Evolutionary conservation across 192 early-diverging fungal species (phyloP).

Genomic region (Diversispora epigaea): DNA sequence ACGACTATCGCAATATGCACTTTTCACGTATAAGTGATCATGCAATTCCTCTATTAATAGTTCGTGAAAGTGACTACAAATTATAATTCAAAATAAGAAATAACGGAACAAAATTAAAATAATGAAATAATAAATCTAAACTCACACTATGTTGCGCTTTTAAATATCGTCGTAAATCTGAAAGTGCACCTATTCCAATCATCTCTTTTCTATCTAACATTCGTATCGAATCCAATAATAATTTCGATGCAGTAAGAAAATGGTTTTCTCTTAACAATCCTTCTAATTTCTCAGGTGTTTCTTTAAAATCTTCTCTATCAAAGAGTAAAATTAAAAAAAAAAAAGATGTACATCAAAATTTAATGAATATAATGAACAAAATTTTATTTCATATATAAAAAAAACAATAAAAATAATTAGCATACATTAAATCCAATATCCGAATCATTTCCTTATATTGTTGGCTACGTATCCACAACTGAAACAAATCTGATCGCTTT

Average conservation of each 20-base stretch:
- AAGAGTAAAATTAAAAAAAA: not conserved
- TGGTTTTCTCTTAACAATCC: conserved; percentile 62
- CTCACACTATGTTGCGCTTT: conserved; percentile 54
- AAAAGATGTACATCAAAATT: too few species aligned
- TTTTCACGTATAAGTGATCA: conserved; percentile 77
- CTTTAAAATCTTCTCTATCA: conserved; percentile 63
- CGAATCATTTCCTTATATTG: conserved; percentile 77
- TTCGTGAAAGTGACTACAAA: conserved; percentile 57
- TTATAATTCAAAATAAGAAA: not conserved
- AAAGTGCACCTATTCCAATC: conserved; percentile 66
- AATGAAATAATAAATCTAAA: not conserved
- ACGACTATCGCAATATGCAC: conserved; percentile 69
- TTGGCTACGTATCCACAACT: conserved; percentile 72
- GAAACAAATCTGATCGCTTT: conserved; percentile 64
- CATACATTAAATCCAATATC: conserved; percentile 68
- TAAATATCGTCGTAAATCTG: conserved; percentile 64
- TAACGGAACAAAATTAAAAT: not conserved
- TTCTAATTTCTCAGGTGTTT: conserved; percentile 64
- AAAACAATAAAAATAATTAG: not conserved
- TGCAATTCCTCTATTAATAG: conserved; percentile 74
- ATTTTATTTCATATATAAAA: too few species aligned
- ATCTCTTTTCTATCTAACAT: conserved; percentile 65
- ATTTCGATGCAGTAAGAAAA: conserved; percentile 63
- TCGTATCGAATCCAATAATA: conserved; percentile 63
- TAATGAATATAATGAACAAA: too few species aligned